Evolutionary conservation across 108 stramenopile species (phyloP).

Genomic region (Stephanodiscus minutulus): DNA sequence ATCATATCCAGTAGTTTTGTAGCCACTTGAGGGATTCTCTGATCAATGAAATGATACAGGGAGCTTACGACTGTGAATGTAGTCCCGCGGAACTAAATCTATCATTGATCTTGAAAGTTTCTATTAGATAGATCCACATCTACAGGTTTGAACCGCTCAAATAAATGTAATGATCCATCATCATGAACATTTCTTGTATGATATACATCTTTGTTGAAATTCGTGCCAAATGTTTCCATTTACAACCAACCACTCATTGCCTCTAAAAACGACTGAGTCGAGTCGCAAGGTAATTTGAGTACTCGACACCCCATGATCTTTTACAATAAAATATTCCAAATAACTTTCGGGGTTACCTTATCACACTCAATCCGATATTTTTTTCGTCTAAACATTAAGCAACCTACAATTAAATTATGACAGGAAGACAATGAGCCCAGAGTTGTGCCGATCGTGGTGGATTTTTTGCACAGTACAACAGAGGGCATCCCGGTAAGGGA

Average conservation of each 20-base stretch:
- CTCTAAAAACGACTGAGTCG: too few relatives aligned
- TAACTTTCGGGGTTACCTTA: too few relatives aligned
- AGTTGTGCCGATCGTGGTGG: neutral
- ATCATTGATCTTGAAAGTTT: neutral
- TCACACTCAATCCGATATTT: too few relatives aligned
- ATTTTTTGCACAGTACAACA: neutral
- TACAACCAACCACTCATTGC: too few relatives aligned
- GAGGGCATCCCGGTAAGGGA: neutral
- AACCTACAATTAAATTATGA: neutral
- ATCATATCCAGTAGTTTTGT: neutral
- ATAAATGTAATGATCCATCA: neutral
- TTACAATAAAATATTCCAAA: too few relatives aligned
- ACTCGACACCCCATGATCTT: too few relatives aligned
- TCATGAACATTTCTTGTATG: too few relatives aligned
- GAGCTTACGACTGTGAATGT: neutral
- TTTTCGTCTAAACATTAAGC: neutral
- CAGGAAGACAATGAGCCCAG: neutral
- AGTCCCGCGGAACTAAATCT: too few relatives aligned
- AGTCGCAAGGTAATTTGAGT: too few relatives aligned
- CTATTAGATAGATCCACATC: neutral
- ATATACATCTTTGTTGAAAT: too few relatives aligned
- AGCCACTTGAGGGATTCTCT: neutral
- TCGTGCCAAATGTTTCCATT: too few relatives aligned
- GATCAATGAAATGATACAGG: neutral
- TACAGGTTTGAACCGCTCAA: too few relatives aligned